Evolutionary conservation across 306 rosid genomes (phyloP), one percentile per base, ranked within the genome.

Genomic region (Vigna radiata): DNA sequence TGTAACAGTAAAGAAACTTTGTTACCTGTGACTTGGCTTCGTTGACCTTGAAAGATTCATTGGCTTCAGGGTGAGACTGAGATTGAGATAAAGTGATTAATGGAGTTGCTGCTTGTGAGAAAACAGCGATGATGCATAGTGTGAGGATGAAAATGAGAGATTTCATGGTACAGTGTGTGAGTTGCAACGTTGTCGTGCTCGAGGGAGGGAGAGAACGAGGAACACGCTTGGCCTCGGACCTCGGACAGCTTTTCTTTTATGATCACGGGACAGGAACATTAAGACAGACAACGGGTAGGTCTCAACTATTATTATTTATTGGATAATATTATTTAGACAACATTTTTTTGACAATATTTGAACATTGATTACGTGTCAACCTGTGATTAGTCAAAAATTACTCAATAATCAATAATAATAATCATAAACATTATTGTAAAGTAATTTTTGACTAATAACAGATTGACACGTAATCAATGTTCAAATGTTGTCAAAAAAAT

Each of bases 101-200:
- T 59, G 39, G 39, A 6, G 0, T 72, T 1, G 25, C 19, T 67
- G 76, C 58, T 55, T 80, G 48, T n/a, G 84, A 75, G 72, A 68
- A 68, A 69, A 54, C 37, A 69, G 70, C 36, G 72, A 86, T 6
- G 77, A 84, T 17, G 71, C 58, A 80, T 46, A 21, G 76, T 43
- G 13, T 18, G 54, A 67, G 54, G 54, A 67, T 21, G 11, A 64
- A 0, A 11, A 46, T 39, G 1, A 67, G 23, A 21, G 61, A 0
- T 68, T 75, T 85, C 83, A 62, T 79, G 48, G 47, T 71, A 3
- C 8, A 33, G 14, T 18, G 13, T 1, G 12, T 7, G 68, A 31
- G 29, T 13, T 25, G 7, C 65, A 59, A 59, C 39, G 31, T 21
- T 27, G 39, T 6, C 7, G 11, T 61, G 67, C 7, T 60, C 5